These are phyloP conservation scores for Venturia pyrina DNA, from an alignment of 2,329 filamentous ascomycete species.

Conservation along the genomic window DNA sequence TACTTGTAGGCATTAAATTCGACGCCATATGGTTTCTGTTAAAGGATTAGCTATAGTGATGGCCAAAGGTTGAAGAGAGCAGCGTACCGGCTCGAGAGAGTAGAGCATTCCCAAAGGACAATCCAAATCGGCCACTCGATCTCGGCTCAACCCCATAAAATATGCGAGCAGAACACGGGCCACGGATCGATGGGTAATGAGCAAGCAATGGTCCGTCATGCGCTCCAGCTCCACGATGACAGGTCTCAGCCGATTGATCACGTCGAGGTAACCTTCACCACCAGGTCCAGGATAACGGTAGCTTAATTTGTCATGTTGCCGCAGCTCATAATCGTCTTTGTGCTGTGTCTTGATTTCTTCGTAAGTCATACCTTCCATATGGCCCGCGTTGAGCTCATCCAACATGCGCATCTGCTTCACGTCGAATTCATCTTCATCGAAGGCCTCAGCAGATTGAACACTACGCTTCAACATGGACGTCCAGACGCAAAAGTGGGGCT, in stretches of 20 bases:
- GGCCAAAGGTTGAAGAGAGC: background rate
- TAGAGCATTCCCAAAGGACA: conserved; percentile 91
- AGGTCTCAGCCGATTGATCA: conserved; percentile 88
- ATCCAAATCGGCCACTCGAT: conserved; percentile 90
- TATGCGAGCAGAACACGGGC: conserved; percentile 90
- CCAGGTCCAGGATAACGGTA: conserved; percentile 96
- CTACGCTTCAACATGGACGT: conserved; percentile 92
- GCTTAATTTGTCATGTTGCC: conserved; percentile 77
- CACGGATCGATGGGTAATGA: conserved; percentile 87
- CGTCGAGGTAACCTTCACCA: conserved; percentile 91
- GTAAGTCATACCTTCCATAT: conserved; percentile 93
- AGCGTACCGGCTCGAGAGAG: conserved; percentile 66
- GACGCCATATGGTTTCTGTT: conserved; percentile 80
- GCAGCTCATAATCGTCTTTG: conserved; percentile 71
- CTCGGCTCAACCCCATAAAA: conserved; percentile 82
- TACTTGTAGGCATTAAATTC: conserved; percentile 95
- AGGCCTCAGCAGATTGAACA: conserved; percentile 78
- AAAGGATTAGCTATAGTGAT: background rate
- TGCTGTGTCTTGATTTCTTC: conserved; percentile 72
- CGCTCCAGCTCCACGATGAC: conserved; percentile 96
- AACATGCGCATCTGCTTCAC: conserved; percentile 97
- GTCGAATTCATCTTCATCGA: conserved; percentile 92
- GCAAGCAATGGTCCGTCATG: conserved; percentile 88
- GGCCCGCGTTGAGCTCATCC: conserved; percentile 87
- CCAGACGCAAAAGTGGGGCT: conserved; percentile 97